Conservation (phyloP, 352 stramenopile genomes). For the Pythium periplocum region DNA sequence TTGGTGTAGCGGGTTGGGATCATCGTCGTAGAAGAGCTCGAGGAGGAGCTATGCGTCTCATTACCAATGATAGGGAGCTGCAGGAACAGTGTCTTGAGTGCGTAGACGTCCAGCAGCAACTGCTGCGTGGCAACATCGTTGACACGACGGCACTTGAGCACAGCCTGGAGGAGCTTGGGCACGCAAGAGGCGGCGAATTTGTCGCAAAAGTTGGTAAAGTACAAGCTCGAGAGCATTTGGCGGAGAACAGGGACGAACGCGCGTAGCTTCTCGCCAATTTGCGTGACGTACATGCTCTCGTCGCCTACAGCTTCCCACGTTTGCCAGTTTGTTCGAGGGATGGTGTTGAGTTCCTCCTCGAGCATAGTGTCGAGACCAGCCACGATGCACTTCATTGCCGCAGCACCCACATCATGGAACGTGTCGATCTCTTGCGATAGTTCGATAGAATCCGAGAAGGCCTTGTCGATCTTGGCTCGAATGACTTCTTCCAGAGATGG, state of each 20-base stretch:
- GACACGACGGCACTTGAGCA: slow-evolving; percentile 91
- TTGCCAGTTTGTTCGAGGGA: slow-evolving; percentile 93
- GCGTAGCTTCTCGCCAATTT: slow-evolving; percentile 91
- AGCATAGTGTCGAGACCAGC: slow-evolving; percentile 88
- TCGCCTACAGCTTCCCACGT: slow-evolving; percentile 94
- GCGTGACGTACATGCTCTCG: slow-evolving; percentile 92
- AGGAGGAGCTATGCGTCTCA: slow-evolving; percentile 36
- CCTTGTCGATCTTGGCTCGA: slow-evolving; percentile 92
- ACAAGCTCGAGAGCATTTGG: slow-evolving; percentile 87
- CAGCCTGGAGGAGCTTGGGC: slow-evolving; percentile 80
- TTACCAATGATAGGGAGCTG: slow-evolving; percentile 88
- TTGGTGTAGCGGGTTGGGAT: slow-evolving; percentile 95
- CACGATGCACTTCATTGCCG: slow-evolving; percentile 94
- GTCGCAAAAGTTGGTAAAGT: slow-evolving; percentile 98
- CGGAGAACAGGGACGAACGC: slow-evolving; percentile 89
- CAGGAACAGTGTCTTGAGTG: slow-evolving; percentile 95
- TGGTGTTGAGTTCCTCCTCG: slow-evolving; percentile 87
- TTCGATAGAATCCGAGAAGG: slow-evolving; percentile 91
- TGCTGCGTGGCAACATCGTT: slow-evolving; percentile 98
- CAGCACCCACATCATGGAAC: slow-evolving; percentile 94
- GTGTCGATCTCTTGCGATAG: slow-evolving; percentile 92
- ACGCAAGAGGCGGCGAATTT: slow-evolving; percentile 95
- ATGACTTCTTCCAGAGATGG: slow-evolving; percentile 97
- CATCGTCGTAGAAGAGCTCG: slow-evolving; percentile 39
- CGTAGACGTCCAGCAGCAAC: slow-evolving; percentile 97